Percentiles rank a stretch among this genome's conserved stretches.
phyloP scores from a whole-genome alignment of 164 flowering plant species.

The Tinospora cordifolia region DNA sequence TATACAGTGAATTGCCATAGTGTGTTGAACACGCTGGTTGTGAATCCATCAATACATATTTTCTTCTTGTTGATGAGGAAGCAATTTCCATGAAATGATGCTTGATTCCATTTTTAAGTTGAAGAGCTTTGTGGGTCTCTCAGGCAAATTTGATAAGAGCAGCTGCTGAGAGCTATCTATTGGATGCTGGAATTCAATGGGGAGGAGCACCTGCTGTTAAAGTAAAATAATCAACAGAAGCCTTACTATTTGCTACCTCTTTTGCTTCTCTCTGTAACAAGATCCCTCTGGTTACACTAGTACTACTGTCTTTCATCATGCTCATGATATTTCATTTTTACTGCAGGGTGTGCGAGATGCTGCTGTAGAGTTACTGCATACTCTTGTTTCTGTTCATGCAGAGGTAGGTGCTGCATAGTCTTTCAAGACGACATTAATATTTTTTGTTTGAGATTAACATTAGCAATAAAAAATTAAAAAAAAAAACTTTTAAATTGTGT shows the following conservation, averaged over 20 bases:
- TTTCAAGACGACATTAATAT: no score
- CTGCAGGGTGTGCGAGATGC: slow-evolving; percentile 94
- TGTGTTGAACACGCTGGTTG: background rate
- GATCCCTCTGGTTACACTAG: background rate
- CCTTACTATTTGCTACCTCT: slow-evolving; percentile 1
- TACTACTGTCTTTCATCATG: background rate
- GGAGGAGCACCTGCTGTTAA: slow-evolving; percentile 85
- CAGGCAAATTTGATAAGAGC: slow-evolving; percentile 84
- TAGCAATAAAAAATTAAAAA: no score
- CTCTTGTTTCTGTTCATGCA: slow-evolving; percentile 92
- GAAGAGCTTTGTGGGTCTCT: background rate
- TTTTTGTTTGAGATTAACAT: no score
- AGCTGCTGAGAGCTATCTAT: slow-evolving; percentile 67
- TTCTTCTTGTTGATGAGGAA: background rate
- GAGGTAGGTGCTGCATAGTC: slow-evolving; percentile 42
- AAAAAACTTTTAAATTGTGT: no score
- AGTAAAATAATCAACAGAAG: slow-evolving; percentile 31
- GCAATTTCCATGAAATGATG: background rate
- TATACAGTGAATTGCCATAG: background rate
- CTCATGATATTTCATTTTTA: slow-evolving; percentile 9
- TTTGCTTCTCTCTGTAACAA: background rate
- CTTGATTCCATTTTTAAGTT: background rate
- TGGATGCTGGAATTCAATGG: slow-evolving; percentile 95
- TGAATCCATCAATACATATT: background rate
- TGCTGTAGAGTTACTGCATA: slow-evolving; percentile 82